Evolutionary conservation across 805 yeast species (phyloP).

Genomic region (Candida sakaeoensis): DNA sequence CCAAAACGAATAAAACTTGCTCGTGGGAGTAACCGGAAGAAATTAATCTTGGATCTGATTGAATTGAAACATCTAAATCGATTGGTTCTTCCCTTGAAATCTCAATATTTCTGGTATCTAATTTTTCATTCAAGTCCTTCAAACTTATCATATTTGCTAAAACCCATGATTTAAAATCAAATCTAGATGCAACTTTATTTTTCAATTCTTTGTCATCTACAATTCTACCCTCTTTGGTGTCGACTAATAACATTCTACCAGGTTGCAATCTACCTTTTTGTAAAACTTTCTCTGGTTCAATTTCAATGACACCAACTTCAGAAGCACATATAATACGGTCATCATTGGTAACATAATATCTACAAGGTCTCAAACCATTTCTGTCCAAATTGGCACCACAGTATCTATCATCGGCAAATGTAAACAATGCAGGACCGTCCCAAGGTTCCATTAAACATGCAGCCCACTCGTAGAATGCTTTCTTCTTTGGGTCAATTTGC

Average conservation of each 20-base stretch:
- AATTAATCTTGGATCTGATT: slow-evolving; percentile 75
- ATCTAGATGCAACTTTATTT: slow-evolving; percentile 68
- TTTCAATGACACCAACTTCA: slow-evolving; percentile 94
- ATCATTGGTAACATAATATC: slow-evolving; percentile 92
- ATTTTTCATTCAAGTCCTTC: slow-evolving; percentile 67
- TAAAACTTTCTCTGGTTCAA: slow-evolving; percentile 75
- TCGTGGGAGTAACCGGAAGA: slow-evolving; percentile 95
- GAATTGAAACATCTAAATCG: slow-evolving; percentile 45
- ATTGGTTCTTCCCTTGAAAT: slow-evolving; percentile 20
- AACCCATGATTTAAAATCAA: slow-evolving; percentile 93
- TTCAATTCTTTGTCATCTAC: slow-evolving; percentile 93
- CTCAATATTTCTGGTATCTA: slow-evolving; percentile 36
- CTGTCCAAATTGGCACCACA: slow-evolving; percentile 98
- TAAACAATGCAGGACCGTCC: slow-evolving; percentile 98
- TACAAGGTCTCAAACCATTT: slow-evolving; percentile 97
- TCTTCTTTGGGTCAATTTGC: slow-evolving; percentile 84
- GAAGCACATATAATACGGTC: slow-evolving; percentile 97
- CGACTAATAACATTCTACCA: slow-evolving; percentile 93
- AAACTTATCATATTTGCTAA: slow-evolving; percentile 80
- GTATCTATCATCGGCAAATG: slow-evolving; percentile 95
- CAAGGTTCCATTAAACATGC: slow-evolving; percentile 99
- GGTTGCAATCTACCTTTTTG: slow-evolving; percentile 95
- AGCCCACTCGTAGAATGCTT: slow-evolving; percentile 98
- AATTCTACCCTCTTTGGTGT: slow-evolving; percentile 86
- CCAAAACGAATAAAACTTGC: slow-evolving; percentile 76